phyloP scores from a whole-genome alignment of 169 alveolate genomes.

The Blepharisma undulans region DNA sequence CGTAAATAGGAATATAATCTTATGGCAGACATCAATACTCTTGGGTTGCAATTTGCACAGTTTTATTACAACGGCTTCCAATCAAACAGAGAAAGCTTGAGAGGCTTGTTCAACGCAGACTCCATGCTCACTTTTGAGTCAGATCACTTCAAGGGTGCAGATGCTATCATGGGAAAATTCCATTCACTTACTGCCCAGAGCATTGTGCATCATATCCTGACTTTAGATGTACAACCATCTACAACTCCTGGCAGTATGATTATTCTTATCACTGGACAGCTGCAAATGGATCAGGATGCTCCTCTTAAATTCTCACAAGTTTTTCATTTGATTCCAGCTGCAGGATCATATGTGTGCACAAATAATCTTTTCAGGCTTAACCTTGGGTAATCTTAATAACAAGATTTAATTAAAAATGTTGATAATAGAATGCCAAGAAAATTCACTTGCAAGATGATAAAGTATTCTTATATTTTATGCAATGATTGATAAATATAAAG shows the following conservation, averaged over 20 bases:
- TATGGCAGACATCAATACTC: slow-evolving; percentile 37
- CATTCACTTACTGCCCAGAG: slow-evolving; percentile 54
- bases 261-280: slow-evolving; percentile 56
- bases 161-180: slow-evolving; percentile 81
- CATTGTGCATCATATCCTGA: slow-evolving; percentile 49
- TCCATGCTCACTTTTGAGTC: slow-evolving; percentile 90
- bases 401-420: background rate
- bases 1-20: background rate
- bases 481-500: too few relatives aligned
- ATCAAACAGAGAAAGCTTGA: slow-evolving; percentile 53
- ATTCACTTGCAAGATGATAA: too few relatives aligned
- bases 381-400: background rate
- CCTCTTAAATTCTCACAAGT: slow-evolving; percentile 83
- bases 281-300: slow-evolving; percentile 75
- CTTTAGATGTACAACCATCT: slow-evolving; percentile 64
- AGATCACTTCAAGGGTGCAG: slow-evolving; percentile 73
- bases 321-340: slow-evolving; percentile 78
- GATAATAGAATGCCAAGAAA: background rate
- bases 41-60: slow-evolving; percentile 58
- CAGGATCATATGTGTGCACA: slow-evolving; percentile 68
- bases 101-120: slow-evolving; percentile 80
- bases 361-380: background rate
- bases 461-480: too few relatives aligned
- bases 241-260: slow-evolving; percentile 52
- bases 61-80: slow-evolving; percentile 63